These are phyloP conservation scores for Vaccinium vitisidaea DNA, from an alignment of 148 eudicot genomes.

Conservation along the genomic window DNA sequence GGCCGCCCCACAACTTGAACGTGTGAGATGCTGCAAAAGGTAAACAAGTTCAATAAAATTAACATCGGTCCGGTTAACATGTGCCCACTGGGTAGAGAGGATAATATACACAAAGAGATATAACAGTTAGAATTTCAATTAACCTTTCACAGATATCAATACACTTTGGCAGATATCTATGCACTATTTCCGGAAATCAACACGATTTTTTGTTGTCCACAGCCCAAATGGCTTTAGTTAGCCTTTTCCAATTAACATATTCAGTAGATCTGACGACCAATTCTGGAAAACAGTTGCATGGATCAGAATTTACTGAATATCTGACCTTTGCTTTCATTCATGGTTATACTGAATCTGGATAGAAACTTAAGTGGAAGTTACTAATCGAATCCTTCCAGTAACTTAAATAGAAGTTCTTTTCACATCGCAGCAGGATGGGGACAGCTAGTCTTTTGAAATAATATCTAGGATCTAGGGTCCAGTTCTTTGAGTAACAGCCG, in stretches of 20 bases:
- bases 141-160: too few relatives aligned
- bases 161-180: too few relatives aligned
- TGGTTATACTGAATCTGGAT: neutral
- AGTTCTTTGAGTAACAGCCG: neutral
- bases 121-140: too few relatives aligned
- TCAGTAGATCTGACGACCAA: neutral
- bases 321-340: neutral
- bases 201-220: too few relatives aligned
- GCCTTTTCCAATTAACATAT: too few relatives aligned
- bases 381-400: neutral
- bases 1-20: constrained; percentile 62
- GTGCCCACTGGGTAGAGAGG: too few relatives aligned
- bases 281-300: neutral
- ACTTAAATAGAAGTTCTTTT: neutral
- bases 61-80: neutral
- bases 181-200: too few relatives aligned
- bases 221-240: too few relatives aligned
- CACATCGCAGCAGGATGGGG: neutral
- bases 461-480: neutral
- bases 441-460: neutral
- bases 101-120: too few relatives aligned
- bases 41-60: neutral
- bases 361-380: neutral
- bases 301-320: neutral
- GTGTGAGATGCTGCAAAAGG: constrained; percentile 43